Conservation (phyloP, 148 eudicot species). For the Fallopia convolvulus region DNA sequence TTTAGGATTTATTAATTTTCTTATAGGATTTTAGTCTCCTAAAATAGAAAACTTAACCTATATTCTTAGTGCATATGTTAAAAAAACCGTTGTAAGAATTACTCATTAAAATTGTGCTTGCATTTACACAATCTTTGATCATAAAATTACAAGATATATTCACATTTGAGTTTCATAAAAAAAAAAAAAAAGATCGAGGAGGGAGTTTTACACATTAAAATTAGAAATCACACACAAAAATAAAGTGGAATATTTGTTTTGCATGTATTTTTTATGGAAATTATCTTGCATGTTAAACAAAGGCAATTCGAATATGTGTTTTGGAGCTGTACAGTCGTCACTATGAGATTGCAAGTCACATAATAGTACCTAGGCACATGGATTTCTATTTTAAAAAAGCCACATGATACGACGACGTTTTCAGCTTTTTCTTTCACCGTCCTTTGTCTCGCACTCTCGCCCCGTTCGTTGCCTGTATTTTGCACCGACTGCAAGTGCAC, state of each 20-base stretch:
- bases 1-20: too few relatives aligned
- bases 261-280: background rate
- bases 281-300: background rate
- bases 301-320: background rate
- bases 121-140: too few relatives aligned
- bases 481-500: slow-evolving; percentile 1
- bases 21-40: too few relatives aligned
- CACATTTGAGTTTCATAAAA: too few relatives aligned
- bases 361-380: slow-evolving; percentile 3
- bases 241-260: background rate
- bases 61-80: too few relatives aligned
- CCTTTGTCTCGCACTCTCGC: background rate
- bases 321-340: background rate
- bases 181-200: too few relatives aligned
- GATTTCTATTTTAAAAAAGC: background rate
- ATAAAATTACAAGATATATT: too few relatives aligned
- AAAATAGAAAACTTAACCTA: too few relatives aligned
- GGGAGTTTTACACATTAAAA: too few relatives aligned
- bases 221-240: background rate
- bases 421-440: background rate
- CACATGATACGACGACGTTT: slow-evolving; percentile 1
- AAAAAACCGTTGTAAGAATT: too few relatives aligned
- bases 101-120: background rate
- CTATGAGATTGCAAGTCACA: background rate
- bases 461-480: background rate